These are phyloP conservation scores for Nigrograna mackinnonii DNA, from an alignment of 2,329 filamentous ascomycete species.

Conservation along the genomic window DNA sequence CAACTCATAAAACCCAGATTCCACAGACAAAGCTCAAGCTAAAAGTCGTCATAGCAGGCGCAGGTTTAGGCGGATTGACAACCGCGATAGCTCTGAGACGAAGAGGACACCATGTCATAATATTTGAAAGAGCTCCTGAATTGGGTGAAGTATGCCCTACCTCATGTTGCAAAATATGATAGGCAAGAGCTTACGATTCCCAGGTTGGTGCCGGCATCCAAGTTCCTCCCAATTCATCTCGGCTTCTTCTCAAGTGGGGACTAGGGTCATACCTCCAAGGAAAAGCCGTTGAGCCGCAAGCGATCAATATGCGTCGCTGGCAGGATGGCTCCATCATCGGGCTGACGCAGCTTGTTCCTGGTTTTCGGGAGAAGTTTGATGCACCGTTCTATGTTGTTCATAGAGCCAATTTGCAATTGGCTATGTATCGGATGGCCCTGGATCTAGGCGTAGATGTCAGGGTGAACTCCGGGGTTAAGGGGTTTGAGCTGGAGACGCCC, in stretches of 20 bases:
- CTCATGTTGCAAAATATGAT: neutral
- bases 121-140: conserved; percentile 15
- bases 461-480: conserved; percentile 12
- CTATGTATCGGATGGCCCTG: conserved; percentile 15
- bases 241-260: conserved; percentile 52
- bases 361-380: conserved; percentile 43
- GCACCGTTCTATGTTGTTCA: conserved; percentile 25
- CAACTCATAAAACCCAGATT: neutral
- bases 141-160: conserved; percentile 13
- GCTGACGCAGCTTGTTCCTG: conserved; percentile 55
- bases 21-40: conserved; percentile 12
- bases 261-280: conserved; percentile 28
- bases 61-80: conserved; percentile 18
- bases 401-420: conserved; percentile 20
- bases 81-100: conserved; percentile 17
- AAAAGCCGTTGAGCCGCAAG: conserved; percentile 41
- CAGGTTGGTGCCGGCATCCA: conserved; percentile 25
- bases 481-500: conserved; percentile 8
- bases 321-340: conserved; percentile 50
- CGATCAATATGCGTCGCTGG: conserved; percentile 55
- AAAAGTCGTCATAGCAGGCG: conserved; percentile 17
- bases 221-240: conserved; percentile 35
- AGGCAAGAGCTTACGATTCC: too few species aligned
- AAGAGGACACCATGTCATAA: conserved; percentile 15
- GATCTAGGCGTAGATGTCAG: conserved; percentile 17